Conservation (phyloP, 2,329 filamentous ascomycete genomes). For the Colletotrichum liriopes region DNA sequence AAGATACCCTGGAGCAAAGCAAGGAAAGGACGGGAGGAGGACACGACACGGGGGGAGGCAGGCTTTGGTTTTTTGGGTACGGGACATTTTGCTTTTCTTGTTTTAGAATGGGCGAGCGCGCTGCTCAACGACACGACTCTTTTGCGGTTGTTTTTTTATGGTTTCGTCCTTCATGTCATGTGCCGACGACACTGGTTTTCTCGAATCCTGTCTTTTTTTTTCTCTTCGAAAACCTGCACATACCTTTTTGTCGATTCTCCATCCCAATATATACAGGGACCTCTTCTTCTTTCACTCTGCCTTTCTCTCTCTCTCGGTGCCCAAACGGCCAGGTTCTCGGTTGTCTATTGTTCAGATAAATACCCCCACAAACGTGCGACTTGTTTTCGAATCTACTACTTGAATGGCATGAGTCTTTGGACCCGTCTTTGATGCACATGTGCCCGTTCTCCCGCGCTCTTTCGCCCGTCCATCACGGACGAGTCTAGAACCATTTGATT, state of each 20-base stretch:
- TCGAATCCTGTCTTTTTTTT: constrained; percentile 1
- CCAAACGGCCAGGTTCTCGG: too few species aligned
- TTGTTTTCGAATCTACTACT: too few species aligned
- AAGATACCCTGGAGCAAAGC: constrained; percentile 17
- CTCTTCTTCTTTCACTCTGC: not conserved
- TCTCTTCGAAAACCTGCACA: constrained; percentile 29
- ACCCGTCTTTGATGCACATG: too few species aligned
- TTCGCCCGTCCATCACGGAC: too few species aligned
- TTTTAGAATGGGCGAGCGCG: constrained; percentile 38
- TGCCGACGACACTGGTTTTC: constrained; percentile 14
- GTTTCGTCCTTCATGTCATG: constrained; percentile 1
- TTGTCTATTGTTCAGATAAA: too few species aligned
- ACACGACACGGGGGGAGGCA: not conserved
- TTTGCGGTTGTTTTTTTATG: not conserved
- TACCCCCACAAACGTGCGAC: too few species aligned
- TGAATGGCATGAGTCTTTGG: too few species aligned
- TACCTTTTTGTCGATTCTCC: not conserved
- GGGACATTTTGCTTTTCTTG: constrained; percentile 11
- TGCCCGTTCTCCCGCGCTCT: too few species aligned
- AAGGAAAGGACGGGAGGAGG: constrained; percentile 1
- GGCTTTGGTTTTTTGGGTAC: not conserved
- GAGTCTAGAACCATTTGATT: too few species aligned
- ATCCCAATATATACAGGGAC: not conserved
- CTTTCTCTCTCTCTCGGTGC: not conserved
- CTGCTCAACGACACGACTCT: constrained; percentile 38